Conservation (phyloP, 2,329 filamentous ascomycete species). For the Aotearoamyces nothofagi region DNA sequence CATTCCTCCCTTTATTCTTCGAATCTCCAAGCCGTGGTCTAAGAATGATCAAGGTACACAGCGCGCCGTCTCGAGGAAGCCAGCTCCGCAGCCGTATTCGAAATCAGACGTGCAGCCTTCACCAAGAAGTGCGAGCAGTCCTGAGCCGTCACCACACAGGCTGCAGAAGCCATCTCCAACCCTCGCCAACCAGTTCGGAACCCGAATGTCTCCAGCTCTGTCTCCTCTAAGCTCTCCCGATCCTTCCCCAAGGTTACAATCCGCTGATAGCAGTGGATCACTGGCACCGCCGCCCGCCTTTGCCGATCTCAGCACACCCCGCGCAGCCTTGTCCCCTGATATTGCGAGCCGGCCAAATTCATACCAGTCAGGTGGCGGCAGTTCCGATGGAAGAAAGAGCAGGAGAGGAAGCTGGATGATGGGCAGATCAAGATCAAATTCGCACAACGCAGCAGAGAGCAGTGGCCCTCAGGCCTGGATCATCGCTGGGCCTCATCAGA, state of each 20-base stretch:
- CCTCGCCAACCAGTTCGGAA: slow-evolving; percentile 1
- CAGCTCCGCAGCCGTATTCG: too few species aligned
- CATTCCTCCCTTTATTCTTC: too few species aligned
- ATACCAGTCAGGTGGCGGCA: neutral
- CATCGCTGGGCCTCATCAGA: slow-evolving; percentile 31
- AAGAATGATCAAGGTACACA: too few species aligned
- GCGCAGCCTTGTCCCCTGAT: neutral
- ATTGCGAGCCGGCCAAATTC: neutral
- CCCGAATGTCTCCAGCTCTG: too few species aligned
- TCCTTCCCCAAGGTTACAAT: neutral
- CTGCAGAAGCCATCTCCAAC: slow-evolving; percentile 1
- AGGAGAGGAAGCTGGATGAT: slow-evolving; percentile 31
- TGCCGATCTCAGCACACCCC: neutral
- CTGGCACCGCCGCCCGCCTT: neutral
- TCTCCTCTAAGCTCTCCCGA: neutral
- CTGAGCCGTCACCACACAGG: neutral
- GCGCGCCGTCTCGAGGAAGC: too few species aligned
- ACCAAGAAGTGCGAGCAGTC: neutral
- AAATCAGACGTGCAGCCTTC: too few species aligned
- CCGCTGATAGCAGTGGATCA: neutral
- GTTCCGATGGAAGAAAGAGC: neutral
- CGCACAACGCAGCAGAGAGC: slow-evolving; percentile 19
- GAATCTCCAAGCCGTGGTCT: too few species aligned
- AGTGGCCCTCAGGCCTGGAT: slow-evolving; percentile 30
- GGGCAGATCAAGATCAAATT: slow-evolving; percentile 36